These are phyloP conservation scores for Pseudonitzschia multistriata DNA, from an alignment of 108 stramenopile species.

Conservation along the genomic window DNA sequence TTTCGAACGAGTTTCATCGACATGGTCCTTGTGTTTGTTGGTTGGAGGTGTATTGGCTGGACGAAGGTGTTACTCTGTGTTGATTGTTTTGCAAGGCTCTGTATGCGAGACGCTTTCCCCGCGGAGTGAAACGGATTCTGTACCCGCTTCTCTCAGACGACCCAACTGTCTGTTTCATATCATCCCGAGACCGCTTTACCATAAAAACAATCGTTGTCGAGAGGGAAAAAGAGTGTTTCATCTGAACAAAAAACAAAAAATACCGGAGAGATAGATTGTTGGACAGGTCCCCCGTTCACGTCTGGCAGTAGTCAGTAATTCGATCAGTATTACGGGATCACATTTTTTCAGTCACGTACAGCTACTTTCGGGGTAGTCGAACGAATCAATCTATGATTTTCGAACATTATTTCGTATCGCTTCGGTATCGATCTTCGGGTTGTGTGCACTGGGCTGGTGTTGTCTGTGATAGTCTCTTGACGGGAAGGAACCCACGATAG, in stretches of 20 bases:
- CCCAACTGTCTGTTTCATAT: too few relatives aligned
- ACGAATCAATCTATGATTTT: not conserved
- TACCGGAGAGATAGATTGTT: not conserved
- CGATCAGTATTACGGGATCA: not conserved
- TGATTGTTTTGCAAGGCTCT: too few relatives aligned
- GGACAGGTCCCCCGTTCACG: not conserved
- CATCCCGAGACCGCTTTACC: too few relatives aligned
- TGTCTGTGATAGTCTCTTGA: too few relatives aligned
- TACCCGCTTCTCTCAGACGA: too few relatives aligned
- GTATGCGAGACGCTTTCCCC: too few relatives aligned
- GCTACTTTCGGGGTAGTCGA: not conserved
- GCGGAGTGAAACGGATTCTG: too few relatives aligned
- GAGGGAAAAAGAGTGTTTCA: not conserved
- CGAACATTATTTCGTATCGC: not conserved
- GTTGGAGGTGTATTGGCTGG: not conserved
- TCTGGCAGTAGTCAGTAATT: not conserved
- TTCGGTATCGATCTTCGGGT: constrained; percentile 15
- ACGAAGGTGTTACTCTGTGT: too few relatives aligned
- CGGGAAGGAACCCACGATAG: not conserved
- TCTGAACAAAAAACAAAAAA: not conserved
- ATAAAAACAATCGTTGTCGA: too few relatives aligned
- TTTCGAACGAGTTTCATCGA: constrained; percentile 22
- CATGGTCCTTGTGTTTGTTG: constrained; percentile 9
- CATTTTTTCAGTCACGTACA: not conserved
- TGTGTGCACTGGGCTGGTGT: too few relatives aligned